Percentiles rank a stretch among this genome's conserved stretches.
Evolutionary conservation across 2,329 filamentous ascomycete genomes (phyloP).

Genomic region (Colletotrichum gigasporum): DNA sequence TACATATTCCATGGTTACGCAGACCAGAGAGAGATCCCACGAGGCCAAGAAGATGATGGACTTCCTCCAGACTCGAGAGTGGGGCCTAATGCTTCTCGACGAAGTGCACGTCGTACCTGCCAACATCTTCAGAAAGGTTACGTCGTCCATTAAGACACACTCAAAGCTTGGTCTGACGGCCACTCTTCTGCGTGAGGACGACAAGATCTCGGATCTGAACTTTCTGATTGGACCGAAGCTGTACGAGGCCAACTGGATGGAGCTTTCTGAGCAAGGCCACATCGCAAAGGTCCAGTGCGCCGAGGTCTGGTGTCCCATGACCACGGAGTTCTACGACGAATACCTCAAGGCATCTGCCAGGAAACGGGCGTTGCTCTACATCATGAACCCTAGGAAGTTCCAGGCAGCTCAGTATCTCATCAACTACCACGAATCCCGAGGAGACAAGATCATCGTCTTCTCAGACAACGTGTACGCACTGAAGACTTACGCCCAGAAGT

Average conservation of each 20-base stretch:
- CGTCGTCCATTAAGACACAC: conserved; percentile 91
- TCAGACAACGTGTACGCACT: conserved; percentile 97
- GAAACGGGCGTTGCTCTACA: conserved; percentile 72
- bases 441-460: conserved; percentile 98
- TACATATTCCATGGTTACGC: conserved; percentile 99
- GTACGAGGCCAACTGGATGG: conserved; percentile 99
- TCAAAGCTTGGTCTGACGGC: conserved; percentile 95
- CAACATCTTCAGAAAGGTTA: conserved; percentile 95
- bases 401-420: conserved; percentile 98
- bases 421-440: conserved; percentile 92
- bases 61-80: conserved; percentile 88
- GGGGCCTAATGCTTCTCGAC: conserved; percentile 96
- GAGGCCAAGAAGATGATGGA: conserved; percentile 98
- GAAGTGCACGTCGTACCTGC: conserved; percentile 98
- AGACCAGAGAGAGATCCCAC: conserved; percentile 85
- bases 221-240: conserved; percentile 97
- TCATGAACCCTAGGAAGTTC: conserved; percentile 98
- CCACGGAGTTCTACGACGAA: conserved; percentile 95
- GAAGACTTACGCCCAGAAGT: conserved; percentile 82
- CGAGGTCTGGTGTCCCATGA: conserved; percentile 99
- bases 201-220: conserved; percentile 97
- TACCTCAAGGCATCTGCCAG: conserved; percentile 77
- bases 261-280: conserved; percentile 94
- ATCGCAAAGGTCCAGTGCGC: conserved; percentile 98
- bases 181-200: conserved; percentile 92